A percentile compares a stretch with the other conserved stretches of the same genome.
phyloP scores from a whole-genome alignment of 495 filamentous ascomycete species.

The Podospora didyma region DNA sequence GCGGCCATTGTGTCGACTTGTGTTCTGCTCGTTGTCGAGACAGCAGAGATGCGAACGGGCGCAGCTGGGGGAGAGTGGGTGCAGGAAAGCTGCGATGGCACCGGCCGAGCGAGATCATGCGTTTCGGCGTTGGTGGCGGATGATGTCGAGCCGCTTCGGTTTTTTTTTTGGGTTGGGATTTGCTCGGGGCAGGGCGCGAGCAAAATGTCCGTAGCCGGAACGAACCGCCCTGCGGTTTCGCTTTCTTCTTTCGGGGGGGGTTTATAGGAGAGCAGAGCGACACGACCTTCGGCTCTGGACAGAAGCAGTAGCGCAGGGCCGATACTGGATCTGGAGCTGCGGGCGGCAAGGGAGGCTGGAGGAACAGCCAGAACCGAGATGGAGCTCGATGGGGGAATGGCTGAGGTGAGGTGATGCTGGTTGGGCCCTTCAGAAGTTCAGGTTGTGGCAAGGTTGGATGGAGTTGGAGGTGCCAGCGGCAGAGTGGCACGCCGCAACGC shows the following conservation, averaged over 20 bases:
- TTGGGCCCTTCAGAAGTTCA: not conserved
- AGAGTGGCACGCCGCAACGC: no score
- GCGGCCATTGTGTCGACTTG: slow-evolving; percentile 26
- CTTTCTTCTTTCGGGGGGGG: no score
- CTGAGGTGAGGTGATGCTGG: not conserved
- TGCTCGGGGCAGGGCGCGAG: slow-evolving; percentile 1
- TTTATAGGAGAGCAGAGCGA: not conserved
- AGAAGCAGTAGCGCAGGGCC: no score
- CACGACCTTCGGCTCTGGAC: no score
- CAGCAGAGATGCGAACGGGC: slow-evolving; percentile 8
- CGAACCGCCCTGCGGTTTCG: slow-evolving; percentile 28
- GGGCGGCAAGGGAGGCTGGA: not conserved
- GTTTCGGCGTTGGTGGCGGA: slow-evolving; percentile 12
- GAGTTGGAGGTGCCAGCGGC: no score
- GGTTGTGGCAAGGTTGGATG: no score
- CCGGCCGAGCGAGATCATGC: slow-evolving; percentile 22
- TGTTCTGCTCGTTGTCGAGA: slow-evolving; percentile 10
- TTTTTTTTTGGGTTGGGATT: slow-evolving; percentile 7
- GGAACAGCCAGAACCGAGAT: slow-evolving; percentile 16
- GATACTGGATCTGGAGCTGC: not conserved
- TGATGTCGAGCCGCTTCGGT: slow-evolving; percentile 3
- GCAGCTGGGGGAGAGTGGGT: slow-evolving; percentile 16
- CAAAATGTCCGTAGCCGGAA: not conserved
- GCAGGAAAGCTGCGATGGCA: slow-evolving; percentile 25
- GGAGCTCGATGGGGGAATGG: slow-evolving; percentile 1